Base-by-base conservation (phyloP, 805 yeast species). In the Candida chilensis region DNA sequence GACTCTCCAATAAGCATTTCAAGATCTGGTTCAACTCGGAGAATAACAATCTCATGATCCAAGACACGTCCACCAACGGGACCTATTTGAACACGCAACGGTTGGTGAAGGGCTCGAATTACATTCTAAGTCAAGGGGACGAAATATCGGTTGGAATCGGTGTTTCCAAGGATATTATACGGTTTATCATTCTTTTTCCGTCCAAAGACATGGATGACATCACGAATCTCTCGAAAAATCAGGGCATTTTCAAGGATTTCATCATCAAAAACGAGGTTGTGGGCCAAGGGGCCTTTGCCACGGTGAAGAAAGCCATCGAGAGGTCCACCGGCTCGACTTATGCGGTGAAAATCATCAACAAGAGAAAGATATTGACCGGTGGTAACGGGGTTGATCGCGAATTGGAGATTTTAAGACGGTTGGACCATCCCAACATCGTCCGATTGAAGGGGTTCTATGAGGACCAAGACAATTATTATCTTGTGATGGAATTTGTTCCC, bases 221-320 rank as follows among this genome's bases (percentile, higher is more conserved):
- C 25, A 22, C 7, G 6, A 19, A 19, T 19, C 11, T 19, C 8
- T n/a, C n/a, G n/a, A n/a, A n/a, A n/a, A n/a, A 62, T 32, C 62
- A 70, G 19, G 87, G 88, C 1, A 75, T 84, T 8, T 65, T 67
- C 42, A 72, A 70, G 35, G 75, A 80, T 44, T 92, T 78, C 52
- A 80, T 84, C 10, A 74, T 90, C 14, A 72, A 79, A 35, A 84
- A 80, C 48, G 95, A 83, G 45, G 78, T 84, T 11, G 83, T 90
- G 2, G 98, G 98, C 1, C 92, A 86, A 44, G 98, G 98, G n/a
- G 97, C 97, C 7, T 90, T 90, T 67, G 97, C 97, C 5, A 82
- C 88, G 2, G 98, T 92, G 17, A 80, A 86, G 41, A 85, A 85
- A 48, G 96, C 94, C 4, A 75, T 88, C 1, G 92, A 87, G 45